phyloP scores from a whole-genome alignment of 108 stramenopile species.

The Bacterosira constricta region DNA sequence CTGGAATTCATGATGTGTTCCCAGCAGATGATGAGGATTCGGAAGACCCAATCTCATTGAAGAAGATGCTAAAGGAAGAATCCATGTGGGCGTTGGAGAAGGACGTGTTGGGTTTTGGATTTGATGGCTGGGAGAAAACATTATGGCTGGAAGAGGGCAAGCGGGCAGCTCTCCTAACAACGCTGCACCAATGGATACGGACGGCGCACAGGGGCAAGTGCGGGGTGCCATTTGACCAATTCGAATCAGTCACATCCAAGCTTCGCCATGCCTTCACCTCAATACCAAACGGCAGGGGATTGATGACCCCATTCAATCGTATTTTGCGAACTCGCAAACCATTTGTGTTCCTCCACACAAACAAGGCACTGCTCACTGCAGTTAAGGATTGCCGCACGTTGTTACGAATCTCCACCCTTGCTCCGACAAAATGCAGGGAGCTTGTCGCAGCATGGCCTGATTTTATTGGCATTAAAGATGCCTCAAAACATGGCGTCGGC shows the following conservation, averaged over 20 bases:
- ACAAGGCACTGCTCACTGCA: not conserved
- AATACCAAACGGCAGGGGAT: too few species aligned
- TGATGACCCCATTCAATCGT: too few species aligned
- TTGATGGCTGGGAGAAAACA: slow-evolving; percentile 11
- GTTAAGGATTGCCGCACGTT: not conserved
- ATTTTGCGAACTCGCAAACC: not conserved
- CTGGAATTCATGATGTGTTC: too few species aligned
- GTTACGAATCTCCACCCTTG: not conserved
- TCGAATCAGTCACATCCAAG: too few species aligned
- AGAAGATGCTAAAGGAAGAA: slow-evolving; percentile 49
- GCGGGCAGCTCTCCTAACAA: not conserved
- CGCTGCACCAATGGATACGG: not conserved
- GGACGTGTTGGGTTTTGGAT: slow-evolving; percentile 25
- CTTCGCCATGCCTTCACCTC: too few species aligned
- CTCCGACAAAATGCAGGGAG: slow-evolving; percentile 2
- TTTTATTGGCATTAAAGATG: slow-evolving; percentile 12
- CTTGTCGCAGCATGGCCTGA: not conserved
- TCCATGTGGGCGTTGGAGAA: too few species aligned
- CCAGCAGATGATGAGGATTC: not conserved
- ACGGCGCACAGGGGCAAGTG: not conserved
- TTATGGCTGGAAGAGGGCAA: too few species aligned
- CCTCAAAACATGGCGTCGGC: too few species aligned
- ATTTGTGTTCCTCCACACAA: not conserved
- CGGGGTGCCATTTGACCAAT: too few species aligned
- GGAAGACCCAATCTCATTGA: slow-evolving; percentile 45